Conservation (phyloP, 1,139 yeast species). For the Pichia terricola region DNA sequence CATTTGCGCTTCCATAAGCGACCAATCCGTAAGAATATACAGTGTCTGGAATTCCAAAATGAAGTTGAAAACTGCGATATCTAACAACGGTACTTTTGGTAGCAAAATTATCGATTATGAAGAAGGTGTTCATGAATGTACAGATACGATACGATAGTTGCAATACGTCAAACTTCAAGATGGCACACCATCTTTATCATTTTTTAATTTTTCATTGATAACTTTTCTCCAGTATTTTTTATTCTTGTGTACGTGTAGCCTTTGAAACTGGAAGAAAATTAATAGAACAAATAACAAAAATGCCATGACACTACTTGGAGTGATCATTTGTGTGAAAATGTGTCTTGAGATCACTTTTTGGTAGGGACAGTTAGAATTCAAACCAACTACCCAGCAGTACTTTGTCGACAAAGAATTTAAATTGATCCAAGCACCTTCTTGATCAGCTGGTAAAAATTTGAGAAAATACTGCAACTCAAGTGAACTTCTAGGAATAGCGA, state of each 20-base stretch:
- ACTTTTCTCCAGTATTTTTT: constrained; percentile 47
- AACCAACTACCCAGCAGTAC: constrained; percentile 81
- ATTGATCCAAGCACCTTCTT: constrained; percentile 62
- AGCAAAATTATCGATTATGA: constrained; percentile 48
- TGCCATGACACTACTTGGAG: constrained; percentile 58
- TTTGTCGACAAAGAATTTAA: constrained; percentile 66
- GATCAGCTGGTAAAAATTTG: constrained; percentile 13
- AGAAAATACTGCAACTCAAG: constrained; percentile 32
- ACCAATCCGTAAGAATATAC: constrained; percentile 66
- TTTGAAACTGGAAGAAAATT: constrained; percentile 26
- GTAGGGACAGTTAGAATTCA: constrained; percentile 73
- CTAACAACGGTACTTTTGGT: constrained; percentile 38
- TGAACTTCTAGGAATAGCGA: constrained; percentile 52
- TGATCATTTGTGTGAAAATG: constrained; percentile 53
- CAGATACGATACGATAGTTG: constrained; percentile 1
- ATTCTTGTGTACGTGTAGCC: constrained; percentile 45
- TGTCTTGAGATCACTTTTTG: constrained; percentile 43
- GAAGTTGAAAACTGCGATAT: constrained; percentile 29
- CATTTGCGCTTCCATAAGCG: constrained; percentile 68
- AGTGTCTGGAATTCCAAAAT: constrained; percentile 48
- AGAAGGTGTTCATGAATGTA: constrained; percentile 37
- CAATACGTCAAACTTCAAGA: constrained; percentile 24
- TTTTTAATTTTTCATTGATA: constrained; percentile 34
- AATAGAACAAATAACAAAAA: constrained; percentile 37
- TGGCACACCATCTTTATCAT: constrained; percentile 59